These are phyloP conservation scores for Clitopilus hobsonii DNA, from an alignment of 768 basidiomycete genomes.

Conservation along the genomic window DNA sequence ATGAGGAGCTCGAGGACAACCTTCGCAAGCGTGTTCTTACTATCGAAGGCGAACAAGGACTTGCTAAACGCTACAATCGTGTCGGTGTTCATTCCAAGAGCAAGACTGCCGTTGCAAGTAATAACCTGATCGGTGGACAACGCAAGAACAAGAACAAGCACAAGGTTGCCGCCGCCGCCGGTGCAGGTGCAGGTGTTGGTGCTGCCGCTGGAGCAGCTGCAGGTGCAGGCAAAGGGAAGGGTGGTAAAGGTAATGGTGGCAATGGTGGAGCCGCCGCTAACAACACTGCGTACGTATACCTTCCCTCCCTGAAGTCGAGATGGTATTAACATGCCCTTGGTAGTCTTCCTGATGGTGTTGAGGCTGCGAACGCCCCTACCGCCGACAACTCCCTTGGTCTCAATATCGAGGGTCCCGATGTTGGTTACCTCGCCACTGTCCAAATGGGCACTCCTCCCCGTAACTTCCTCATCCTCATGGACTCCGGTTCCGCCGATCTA, in stretches of 20 bases:
- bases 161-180: constrained; percentile 21
- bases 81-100: constrained; percentile 17
- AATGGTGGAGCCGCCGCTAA: constrained; percentile 2
- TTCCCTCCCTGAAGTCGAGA: neutral
- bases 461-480: constrained; percentile 58
- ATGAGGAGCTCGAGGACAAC: constrained; percentile 39
- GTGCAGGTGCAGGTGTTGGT: constrained; percentile 9
- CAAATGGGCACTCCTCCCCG: constrained; percentile 65
- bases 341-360: constrained; percentile 23
- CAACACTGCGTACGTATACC: constrained; percentile 1
- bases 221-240: constrained; percentile 34
- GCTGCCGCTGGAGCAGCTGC: constrained; percentile 15
- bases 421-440: constrained; percentile 51
- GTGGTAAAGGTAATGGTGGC: constrained; percentile 15
- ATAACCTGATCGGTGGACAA: neutral
- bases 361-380: constrained; percentile 31
- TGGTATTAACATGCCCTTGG: neutral
- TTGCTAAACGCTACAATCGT: constrained; percentile 32
- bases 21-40: constrained; percentile 45
- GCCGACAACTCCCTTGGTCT: constrained; percentile 57
- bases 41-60: constrained; percentile 26
- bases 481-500: constrained; percentile 65
- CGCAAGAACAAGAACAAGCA: constrained; percentile 2
- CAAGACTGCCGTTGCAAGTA: constrained; percentile 11
- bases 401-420: constrained; percentile 62